Evolutionary conservation across 805 yeast species (phyloP), one percentile per base, ranked within the genome.

Genomic region (Starmerella gropengiesseri): DNA sequence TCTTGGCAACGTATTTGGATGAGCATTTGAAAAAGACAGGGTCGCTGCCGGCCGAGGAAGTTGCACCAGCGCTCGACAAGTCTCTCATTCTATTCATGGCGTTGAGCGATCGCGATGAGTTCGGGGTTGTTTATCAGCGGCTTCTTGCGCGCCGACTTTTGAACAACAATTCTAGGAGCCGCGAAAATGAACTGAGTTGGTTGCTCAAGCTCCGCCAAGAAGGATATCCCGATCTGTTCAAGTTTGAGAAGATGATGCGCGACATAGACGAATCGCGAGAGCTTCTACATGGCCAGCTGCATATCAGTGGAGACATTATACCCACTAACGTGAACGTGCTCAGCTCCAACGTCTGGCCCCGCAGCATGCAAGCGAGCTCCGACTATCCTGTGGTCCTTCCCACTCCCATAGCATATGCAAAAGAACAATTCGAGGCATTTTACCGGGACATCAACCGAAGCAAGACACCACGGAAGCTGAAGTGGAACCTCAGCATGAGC

Each of bases 231-330:
- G 46, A 42, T 16, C 14, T 36, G 9, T 32, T n/a, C 21, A 39
- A 85, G 59, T 83, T 89, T 62, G 83, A 94, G 16, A 81, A 84
- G 56, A 91, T 91, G 98, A 85, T 91, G 60, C 80, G 78, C 56
- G 96, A 89, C 63, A 83, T 89, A 68, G 75, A 83, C 53, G 73
- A 85, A 4, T 82, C 94, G 0, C 40, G 35, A 5, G 26, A 13
- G 74, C 73, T 50, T 86, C 83, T 45, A 68, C 86, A 57, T 75
- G 77, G 55, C 50, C 57, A 22, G 60, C 64, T 38, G 73, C 77
- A 55, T 66, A 66, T 51, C 77, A 73, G 37, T 63, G 65, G 32
- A 60, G 67, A 29, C 61, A 64, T 44, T 56, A 57, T 27, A 50
- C 55, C 18, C 53, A 60, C 30, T 19, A 86, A 45, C 75, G 78